Evolutionary conservation across 2,329 filamentous ascomycete genomes (phyloP), one percentile per base, ranked within the genome.

Genomic region (Fusarium anthophilum): DNA sequence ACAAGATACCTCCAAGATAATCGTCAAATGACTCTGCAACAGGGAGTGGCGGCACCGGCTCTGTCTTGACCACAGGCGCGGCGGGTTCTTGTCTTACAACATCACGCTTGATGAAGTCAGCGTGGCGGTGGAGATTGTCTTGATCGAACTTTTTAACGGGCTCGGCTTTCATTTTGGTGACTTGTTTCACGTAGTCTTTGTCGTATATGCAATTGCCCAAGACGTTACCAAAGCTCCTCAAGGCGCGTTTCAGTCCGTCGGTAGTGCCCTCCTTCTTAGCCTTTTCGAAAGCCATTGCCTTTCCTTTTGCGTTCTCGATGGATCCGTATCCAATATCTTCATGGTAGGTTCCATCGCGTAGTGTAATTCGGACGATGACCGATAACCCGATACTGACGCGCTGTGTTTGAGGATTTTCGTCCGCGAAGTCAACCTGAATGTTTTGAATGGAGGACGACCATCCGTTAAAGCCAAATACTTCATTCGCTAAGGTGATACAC

Each of bases 161-260:
- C 64, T 89, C 87, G 22, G 91, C 90, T 86, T 97, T 98, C 79
- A 99, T 87, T 84, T 94, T 97, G 58, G 92, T 93, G n/a, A 98
- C 93, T 81, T 94, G 95, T 59, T 91, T 88, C 64, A 99, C 86
- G 80, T 98, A 99, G 70, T 96, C 92, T 83, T 98, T 97, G 84
- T 99, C 96, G 83, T 99, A 98, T 67, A 99, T 91, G 86, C 96
- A 99, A 81, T 98, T 99, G n/a, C 96, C 96, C 62, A 99, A 87
- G 22, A 98, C 93, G 78, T 98, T 98, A 68, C 96, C 96, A 83
- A 99, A 99, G 73, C 91, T 98, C 67, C 96, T 89, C 78, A 99
- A 81, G 3, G 96, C 91, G 75, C 96, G 89, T 84, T 99, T 99
- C 80, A 99, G 81, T 3, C 91, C 96, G 83, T 99, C 96, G 15